Conservation (phyloP, 1,284 basidiomycete genomes). For the Cryptococcus floricola region DNA sequence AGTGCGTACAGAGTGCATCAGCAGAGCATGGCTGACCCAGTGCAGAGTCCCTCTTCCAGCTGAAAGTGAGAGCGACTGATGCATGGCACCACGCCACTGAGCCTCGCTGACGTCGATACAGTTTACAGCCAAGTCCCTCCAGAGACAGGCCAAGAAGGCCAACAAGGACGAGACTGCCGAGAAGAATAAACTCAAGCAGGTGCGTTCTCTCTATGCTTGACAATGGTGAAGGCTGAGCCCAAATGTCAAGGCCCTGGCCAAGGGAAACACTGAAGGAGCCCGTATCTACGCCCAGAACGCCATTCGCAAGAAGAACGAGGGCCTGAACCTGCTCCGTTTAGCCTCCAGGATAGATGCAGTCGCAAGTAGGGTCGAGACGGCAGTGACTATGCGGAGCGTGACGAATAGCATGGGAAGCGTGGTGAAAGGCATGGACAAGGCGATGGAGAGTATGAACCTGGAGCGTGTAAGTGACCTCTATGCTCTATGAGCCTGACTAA, state of each 20-base stretch:
- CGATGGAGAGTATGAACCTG: slow-evolving; percentile 99
- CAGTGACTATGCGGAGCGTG: slow-evolving; percentile 85
- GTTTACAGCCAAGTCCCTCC: slow-evolving; percentile 94
- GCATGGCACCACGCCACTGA: background rate
- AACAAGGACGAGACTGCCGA: slow-evolving; percentile 86
- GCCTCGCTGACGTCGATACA: slow-evolving; percentile 43
- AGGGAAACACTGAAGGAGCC: slow-evolving; percentile 97
- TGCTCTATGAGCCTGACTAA: background rate
- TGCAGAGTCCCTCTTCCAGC: slow-evolving; percentile 87
- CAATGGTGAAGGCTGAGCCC: background rate
- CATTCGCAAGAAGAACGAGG: slow-evolving; percentile 96
- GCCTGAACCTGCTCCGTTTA: slow-evolving; percentile 81
- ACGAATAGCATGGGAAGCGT: slow-evolving; percentile 95
- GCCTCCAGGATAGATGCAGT: slow-evolving; percentile 94
- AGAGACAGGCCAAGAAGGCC: slow-evolving; percentile 89
- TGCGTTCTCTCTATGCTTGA: slow-evolving; percentile 39
- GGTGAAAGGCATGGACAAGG: slow-evolving; percentile 96
- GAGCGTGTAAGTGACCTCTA: slow-evolving; percentile 65
- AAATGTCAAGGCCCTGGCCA: slow-evolving; percentile 73
- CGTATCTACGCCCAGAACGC: slow-evolving; percentile 98
- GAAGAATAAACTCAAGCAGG: slow-evolving; percentile 87
- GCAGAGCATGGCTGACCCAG: background rate
- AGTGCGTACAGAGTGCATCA: slow-evolving; percentile 57
- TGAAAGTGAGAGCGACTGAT: slow-evolving; percentile 61
- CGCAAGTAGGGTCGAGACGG: slow-evolving; percentile 95